Evolutionary conservation across 2,329 filamentous ascomycete genomes (phyloP).

Genomic region (Bipolaris gigantea): DNA sequence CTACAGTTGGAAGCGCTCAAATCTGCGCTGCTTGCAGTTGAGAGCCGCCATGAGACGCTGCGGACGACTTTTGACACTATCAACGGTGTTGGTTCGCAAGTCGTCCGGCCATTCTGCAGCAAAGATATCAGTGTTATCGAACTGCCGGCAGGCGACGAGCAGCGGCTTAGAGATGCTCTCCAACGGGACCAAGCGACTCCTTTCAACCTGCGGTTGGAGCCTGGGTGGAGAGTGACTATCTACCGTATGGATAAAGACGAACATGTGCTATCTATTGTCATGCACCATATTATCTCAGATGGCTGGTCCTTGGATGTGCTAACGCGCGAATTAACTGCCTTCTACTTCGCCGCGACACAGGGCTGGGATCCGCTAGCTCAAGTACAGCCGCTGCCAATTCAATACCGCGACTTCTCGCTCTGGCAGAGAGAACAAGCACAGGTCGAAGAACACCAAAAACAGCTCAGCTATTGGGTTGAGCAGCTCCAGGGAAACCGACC

Average conservation of each 20-base stretch:
- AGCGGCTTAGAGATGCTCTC: neutral
- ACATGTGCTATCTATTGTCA: constrained; percentile 9
- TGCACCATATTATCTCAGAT: constrained; percentile 16
- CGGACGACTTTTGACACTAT: neutral
- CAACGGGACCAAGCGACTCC: constrained; percentile 2
- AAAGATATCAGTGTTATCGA: neutral
- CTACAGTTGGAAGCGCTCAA: neutral
- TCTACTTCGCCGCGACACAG: neutral
- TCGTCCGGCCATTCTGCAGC: neutral
- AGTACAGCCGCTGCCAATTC: neutral
- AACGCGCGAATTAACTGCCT: neutral
- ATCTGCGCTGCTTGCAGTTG: neutral
- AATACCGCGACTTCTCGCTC: constrained; percentile 2
- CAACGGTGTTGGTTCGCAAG: neutral
- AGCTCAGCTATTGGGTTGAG: neutral
- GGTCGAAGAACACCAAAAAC: neutral
- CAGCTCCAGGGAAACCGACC: neutral
- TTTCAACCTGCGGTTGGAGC: neutral
- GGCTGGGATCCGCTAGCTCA: neutral
- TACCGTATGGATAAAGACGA: neutral
- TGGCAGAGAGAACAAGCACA: neutral
- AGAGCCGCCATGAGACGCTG: constrained; percentile 4
- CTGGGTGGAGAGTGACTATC: neutral
- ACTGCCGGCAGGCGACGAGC: neutral
- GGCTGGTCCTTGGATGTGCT: constrained; percentile 13